Conservation (phyloP, 306 rosid species). For the Prunus kanzakura region DNA sequence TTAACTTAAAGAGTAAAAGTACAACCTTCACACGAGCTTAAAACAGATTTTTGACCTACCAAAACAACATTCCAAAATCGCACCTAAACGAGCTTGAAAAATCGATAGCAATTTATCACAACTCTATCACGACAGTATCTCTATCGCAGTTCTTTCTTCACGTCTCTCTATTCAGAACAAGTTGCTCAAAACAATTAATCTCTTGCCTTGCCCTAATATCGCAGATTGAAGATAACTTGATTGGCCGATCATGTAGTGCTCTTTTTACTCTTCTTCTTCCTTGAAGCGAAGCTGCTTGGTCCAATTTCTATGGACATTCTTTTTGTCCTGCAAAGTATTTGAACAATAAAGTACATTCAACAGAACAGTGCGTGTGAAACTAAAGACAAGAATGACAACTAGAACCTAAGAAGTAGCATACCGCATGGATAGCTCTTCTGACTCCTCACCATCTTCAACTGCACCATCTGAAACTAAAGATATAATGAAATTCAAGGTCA, state of each 20-base stretch:
- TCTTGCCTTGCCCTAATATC: neutral
- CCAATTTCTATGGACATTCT: constrained; percentile 84
- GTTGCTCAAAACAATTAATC: neutral
- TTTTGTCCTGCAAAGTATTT: constrained; percentile 54
- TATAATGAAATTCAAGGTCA: neutral
- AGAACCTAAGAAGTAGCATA: constrained; percentile 29
- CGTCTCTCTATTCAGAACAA: neutral
- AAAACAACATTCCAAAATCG: neutral
- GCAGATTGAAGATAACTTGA: constrained; percentile 2
- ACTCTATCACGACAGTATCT: neutral
- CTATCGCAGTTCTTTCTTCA: neutral
- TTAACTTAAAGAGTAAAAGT: neutral
- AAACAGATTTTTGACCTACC: neutral
- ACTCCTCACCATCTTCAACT: constrained; percentile 47
- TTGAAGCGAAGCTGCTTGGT: constrained; percentile 86
- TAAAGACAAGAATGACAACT: neutral
- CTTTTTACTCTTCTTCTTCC: constrained; percentile 86
- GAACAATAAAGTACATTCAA: neutral
- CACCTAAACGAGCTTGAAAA: neutral
- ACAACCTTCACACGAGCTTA: neutral
- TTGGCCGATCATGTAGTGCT: constrained; percentile 20
- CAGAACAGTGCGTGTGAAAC: neutral
- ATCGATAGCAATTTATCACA: neutral
- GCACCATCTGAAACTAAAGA: constrained; percentile 31
- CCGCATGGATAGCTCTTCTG: constrained; percentile 64